A percentile compares a stretch with the other conserved stretches of the same genome.
phyloP scores from a whole-genome alignment of 2,329 filamentous ascomycete species.

The Apiospora marii region DNA sequence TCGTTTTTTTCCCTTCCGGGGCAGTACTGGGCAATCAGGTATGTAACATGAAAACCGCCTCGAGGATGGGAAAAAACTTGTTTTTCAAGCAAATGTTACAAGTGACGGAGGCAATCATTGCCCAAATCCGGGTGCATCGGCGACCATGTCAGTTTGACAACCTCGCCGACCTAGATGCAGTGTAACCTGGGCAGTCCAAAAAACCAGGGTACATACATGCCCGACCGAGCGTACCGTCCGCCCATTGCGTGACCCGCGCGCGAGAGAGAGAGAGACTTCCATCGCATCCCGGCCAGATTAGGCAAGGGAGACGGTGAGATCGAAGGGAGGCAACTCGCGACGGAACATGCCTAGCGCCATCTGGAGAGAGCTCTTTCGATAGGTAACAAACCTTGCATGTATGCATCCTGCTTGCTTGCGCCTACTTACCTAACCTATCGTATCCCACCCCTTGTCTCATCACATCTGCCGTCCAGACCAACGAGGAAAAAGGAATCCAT shows the following conservation, averaged over 20 bases:
- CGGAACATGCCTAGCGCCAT: conserved; percentile 7
- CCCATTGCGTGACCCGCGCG: neutral
- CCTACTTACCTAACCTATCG: neutral
- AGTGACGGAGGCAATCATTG: neutral
- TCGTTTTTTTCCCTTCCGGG: neutral
- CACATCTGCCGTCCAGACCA: neutral
- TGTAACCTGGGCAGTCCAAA: neutral
- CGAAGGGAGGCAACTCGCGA: neutral
- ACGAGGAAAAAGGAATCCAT: neutral
- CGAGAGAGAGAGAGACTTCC: too few relatives aligned
- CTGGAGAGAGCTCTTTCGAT: neutral
- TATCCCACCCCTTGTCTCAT: neutral
- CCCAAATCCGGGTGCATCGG: neutral
- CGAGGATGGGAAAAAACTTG: neutral
- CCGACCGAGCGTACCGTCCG: neutral
- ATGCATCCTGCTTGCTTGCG: neutral
- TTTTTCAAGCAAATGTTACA: neutral
- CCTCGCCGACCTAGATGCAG: conserved; percentile 10
- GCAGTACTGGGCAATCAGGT: too few relatives aligned
- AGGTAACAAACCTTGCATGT: neutral
- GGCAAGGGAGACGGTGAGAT: neutral
- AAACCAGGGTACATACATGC: neutral
- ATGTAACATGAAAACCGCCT: neutral
- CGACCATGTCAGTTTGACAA: conserved; percentile 18
- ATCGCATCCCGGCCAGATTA: neutral